A percentile compares a stretch with the other conserved stretches of the same genome.
Conservation (phyloP, 306 rosid species). For the Quercus ilex region DNA sequence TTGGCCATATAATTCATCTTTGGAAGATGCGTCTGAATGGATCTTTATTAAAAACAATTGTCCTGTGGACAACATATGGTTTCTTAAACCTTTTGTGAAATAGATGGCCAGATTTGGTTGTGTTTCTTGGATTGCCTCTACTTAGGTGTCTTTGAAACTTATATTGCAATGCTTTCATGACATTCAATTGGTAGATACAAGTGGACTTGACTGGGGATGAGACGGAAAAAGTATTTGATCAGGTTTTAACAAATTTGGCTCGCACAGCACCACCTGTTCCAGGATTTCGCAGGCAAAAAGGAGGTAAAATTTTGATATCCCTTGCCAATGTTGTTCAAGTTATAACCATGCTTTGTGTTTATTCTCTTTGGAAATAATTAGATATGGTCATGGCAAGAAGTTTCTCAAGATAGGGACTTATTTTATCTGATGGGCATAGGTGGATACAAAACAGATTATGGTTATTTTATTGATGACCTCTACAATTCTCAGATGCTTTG, state of each 20-base stretch:
- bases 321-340: neutral
- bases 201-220: conserved; percentile 72
- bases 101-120: neutral
- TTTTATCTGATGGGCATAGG: neutral
- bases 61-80: neutral
- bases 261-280: conserved; percentile 79
- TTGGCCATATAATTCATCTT: neutral
- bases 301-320: conserved; percentile 45
- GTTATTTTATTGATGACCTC: neutral
- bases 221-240: conserved; percentile 62
- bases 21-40: neutral
- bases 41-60: neutral
- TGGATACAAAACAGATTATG: neutral
- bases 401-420: neutral
- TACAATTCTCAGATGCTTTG: neutral
- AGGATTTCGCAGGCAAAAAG: conserved; percentile 81
- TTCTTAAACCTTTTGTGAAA: neutral
- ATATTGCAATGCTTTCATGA: neutral
- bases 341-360: neutral
- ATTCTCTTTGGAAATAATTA: neutral
- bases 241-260: conserved; percentile 55
- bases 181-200: conserved; percentile 52
- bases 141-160: neutral
- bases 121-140: neutral
- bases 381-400: neutral